Conservation (phyloP, 108 stramenopile genomes). For the Nitzschia putrida region DNA sequence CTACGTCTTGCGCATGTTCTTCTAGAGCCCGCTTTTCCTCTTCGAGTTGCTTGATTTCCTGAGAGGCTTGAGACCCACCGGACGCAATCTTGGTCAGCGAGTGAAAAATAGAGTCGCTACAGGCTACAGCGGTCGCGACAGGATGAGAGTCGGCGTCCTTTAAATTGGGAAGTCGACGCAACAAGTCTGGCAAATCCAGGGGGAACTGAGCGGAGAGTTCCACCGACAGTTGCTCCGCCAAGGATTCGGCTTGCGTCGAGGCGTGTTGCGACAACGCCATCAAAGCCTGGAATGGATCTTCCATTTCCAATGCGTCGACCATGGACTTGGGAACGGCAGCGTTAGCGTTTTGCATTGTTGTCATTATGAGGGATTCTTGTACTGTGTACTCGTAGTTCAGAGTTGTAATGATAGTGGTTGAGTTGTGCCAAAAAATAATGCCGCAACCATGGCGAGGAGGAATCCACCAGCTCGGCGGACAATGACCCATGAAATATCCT, state of each 20-base stretch:
- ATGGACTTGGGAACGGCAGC: constrained; percentile 42
- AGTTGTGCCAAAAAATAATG: too few relatives aligned
- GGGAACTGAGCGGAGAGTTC: constrained; percentile 12
- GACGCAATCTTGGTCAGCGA: constrained; percentile 82
- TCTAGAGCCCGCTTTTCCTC: constrained; percentile 66
- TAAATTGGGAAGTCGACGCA: constrained; percentile 15
- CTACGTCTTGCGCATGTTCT: constrained; percentile 60
- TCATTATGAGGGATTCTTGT: too few relatives aligned
- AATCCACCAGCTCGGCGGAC: too few relatives aligned
- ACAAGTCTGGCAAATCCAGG: constrained; percentile 30
- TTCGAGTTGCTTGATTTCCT: constrained; percentile 75
- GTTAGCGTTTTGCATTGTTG: neutral
- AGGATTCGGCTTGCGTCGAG: constrained; percentile 27
- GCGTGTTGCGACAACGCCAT: constrained; percentile 45
- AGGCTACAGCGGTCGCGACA: constrained; percentile 53
- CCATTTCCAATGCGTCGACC: constrained; percentile 54
- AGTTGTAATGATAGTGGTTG: too few relatives aligned
- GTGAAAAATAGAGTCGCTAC: constrained; percentile 74
- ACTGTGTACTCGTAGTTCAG: too few relatives aligned
- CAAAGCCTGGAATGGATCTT: constrained; percentile 55
- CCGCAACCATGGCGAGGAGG: too few relatives aligned
- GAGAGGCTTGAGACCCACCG: constrained; percentile 78
- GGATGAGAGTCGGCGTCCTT: constrained; percentile 39
- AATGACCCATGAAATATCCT: too few relatives aligned
- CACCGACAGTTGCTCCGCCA: constrained; percentile 39